A percentile compares a stretch with the other conserved stretches of the same genome.
Evolutionary conservation across 305 asterid genomes (phyloP).

Genomic region (Solanum hybrid): DNA sequence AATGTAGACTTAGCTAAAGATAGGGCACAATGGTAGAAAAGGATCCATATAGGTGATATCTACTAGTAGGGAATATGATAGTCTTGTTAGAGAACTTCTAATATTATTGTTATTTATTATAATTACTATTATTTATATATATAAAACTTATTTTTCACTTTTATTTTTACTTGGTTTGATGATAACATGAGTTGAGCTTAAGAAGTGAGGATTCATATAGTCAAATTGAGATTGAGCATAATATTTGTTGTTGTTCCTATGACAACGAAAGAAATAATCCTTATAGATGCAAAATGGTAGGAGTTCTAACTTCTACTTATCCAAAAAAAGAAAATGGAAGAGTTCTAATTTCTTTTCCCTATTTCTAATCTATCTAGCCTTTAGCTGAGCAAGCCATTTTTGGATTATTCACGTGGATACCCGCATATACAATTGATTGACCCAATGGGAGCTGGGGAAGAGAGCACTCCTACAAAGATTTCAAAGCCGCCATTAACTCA

Average conservation of each 20-base stretch:
- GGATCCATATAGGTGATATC: background rate
- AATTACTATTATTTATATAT: background rate
- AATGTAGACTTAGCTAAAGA: background rate
- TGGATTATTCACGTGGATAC: constrained; percentile 9
- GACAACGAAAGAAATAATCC: background rate
- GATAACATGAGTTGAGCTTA: background rate
- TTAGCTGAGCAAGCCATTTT: background rate
- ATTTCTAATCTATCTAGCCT: background rate
- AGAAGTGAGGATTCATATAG: background rate
- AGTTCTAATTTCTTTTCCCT: background rate
- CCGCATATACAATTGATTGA: constrained; percentile 19
- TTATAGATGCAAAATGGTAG: background rate
- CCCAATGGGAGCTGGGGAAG: constrained; percentile 69
- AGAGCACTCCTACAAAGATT: constrained; percentile 48
- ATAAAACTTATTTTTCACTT: background rate
- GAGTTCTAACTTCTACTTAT: background rate
- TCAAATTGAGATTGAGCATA: background rate
- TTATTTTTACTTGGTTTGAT: background rate
- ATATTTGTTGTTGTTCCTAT: background rate
- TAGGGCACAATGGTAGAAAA: background rate
- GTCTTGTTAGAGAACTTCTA: background rate
- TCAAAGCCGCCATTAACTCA: constrained; percentile 49
- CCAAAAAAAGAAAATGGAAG: background rate
- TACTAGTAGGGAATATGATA: background rate
- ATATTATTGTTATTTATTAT: background rate